Evolutionary conservation across 2,329 filamentous ascomycete species (phyloP), one percentile per base, ranked within the genome.

Genomic region (Talaromyces sp.): DNA sequence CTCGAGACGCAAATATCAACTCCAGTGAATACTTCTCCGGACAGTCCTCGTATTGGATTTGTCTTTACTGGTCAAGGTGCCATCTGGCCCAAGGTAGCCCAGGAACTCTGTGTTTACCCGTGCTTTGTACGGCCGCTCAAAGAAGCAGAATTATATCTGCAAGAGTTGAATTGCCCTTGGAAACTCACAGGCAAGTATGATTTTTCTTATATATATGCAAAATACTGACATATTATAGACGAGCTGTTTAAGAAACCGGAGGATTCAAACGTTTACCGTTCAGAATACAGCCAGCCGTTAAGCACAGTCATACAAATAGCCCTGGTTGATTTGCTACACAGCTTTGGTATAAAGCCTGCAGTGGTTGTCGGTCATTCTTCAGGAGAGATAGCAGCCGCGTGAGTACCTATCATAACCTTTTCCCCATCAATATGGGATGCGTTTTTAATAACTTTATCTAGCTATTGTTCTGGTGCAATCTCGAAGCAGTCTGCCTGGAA

Each of bases 311-410:
- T 68, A 2, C 66, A 68, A 36, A 63, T 68, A 17, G 49, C 59
- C 1, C 58, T 68, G 6, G 61, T 66, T 3, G 61, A 63, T 30
- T 55, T 67, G 17, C 62, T 68, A n/a, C 57, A 59, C 0, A 55
- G 65, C 0, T 72, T 71, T 15, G 71, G 72, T 13, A 58, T 80
- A 17, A 51, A 53, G 0, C 69, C 76, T 6, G 25, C 55, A 5
- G 72, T 70, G 2, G 75, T 78, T 1, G 71, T 79, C 3, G 79
- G 80, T 15, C 80, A 81, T 65, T 80, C 78, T 0, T 77, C 75
- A 0, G 80, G 80, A 13, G 80, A 82, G 64, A 81, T 81, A 11
- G 77, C 65, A 2, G 78, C 77, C 0, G 79, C 76, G 0, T 82
- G 36, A 39, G 36, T 39, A 80, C 57, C 76, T 78, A 1, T 74